Conservation (phyloP, 2,329 filamentous ascomycete genomes). For the Xylaria sp. region DNA sequence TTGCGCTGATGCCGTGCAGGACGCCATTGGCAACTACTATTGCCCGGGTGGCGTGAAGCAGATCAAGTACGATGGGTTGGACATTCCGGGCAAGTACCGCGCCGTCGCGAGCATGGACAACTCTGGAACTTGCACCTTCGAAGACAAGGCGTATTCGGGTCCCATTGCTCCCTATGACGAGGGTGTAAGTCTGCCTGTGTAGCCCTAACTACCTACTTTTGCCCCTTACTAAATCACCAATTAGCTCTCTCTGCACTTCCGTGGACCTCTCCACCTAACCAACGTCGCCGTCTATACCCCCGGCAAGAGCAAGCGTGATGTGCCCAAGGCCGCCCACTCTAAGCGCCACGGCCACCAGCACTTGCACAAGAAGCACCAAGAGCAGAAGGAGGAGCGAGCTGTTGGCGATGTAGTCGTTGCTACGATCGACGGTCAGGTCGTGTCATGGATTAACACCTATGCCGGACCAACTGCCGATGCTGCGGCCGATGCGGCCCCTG, state of each 20-base stretch:
- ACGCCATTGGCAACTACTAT: slow-evolving; percentile 37
- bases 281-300: slow-evolving; percentile 73
- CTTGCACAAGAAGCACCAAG: slow-evolving; percentile 52
- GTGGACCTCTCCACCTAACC: slow-evolving; percentile 70
- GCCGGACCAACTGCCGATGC: slow-evolving; percentile 44
- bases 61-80: slow-evolving; percentile 71
- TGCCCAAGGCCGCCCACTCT: slow-evolving; percentile 37
- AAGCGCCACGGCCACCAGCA: slow-evolving; percentile 57
- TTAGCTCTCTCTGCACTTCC: slow-evolving; percentile 74
- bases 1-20: slow-evolving; percentile 35
- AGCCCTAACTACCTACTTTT: too few relatives aligned
- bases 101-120: slow-evolving; percentile 65
- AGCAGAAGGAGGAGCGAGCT: slow-evolving; percentile 52
- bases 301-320: slow-evolving; percentile 47
- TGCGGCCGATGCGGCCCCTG: slow-evolving; percentile 26
- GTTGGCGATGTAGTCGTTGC: slow-evolving; percentile 56
- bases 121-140: slow-evolving; percentile 59
- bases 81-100: slow-evolving; percentile 66
- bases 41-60: slow-evolving; percentile 55
- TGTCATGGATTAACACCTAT: slow-evolving; percentile 65
- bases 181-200: slow-evolving; percentile 59
- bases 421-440: slow-evolving; percentile 62
- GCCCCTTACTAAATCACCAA: slow-evolving; percentile 19
- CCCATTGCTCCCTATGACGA: slow-evolving; percentile 70
- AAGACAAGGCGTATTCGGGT: slow-evolving; percentile 60